Percentiles rank a stretch among this genome's conserved stretches.
phyloP scores from a whole-genome alignment of 1,284 basidiomycete genomes.

The Malassezia pachydermatis region DNA sequence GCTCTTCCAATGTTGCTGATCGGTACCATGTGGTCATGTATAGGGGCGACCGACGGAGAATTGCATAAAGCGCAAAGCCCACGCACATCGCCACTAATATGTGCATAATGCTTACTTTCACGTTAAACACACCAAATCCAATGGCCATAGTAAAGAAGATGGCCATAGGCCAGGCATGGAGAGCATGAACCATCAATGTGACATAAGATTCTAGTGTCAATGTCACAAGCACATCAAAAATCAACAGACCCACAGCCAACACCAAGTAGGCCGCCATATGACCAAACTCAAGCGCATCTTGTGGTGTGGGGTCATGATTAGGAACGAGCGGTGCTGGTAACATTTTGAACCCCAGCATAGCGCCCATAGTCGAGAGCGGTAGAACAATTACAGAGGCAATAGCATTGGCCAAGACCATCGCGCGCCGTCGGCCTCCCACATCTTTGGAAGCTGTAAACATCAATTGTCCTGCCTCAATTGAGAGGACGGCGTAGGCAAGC shows the following conservation, averaged over 20 bases:
- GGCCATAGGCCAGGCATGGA: slow-evolving; percentile 42
- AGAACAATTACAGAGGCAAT: slow-evolving; percentile 27
- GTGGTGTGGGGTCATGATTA: slow-evolving; percentile 2
- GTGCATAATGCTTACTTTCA: slow-evolving; percentile 22
- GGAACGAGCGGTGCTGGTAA: slow-evolving; percentile 20
- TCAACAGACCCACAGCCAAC: slow-evolving; percentile 28
- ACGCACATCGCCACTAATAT: slow-evolving; percentile 24
- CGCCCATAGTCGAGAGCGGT: slow-evolving; percentile 23
- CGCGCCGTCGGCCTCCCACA: slow-evolving; percentile 35
- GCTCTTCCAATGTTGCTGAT: slow-evolving; percentile 3
- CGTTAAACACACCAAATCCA: slow-evolving; percentile 36
- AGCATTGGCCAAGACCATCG: slow-evolving; percentile 34
- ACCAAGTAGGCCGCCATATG: slow-evolving; percentile 39
- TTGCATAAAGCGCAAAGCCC: slow-evolving; percentile 30
- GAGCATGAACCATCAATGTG: slow-evolving; percentile 25
- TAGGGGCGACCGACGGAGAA: slow-evolving; percentile 38
- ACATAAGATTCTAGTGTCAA: slow-evolving; percentile 40
- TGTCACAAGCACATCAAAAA: slow-evolving; percentile 39
- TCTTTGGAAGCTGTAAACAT: slow-evolving; percentile 25
- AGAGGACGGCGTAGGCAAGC: slow-evolving; percentile 31
- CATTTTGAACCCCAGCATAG: slow-evolving; percentile 23
- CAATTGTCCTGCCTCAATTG: slow-evolving; percentile 35
- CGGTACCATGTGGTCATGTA: slow-evolving; percentile 27
- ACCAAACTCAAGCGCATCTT: slow-evolving; percentile 15
- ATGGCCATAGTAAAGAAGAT: slow-evolving; percentile 29